Base-by-base conservation (phyloP, 1,284 basidiomycete genomes). In the Stygiomarasmius scandens region DNA sequence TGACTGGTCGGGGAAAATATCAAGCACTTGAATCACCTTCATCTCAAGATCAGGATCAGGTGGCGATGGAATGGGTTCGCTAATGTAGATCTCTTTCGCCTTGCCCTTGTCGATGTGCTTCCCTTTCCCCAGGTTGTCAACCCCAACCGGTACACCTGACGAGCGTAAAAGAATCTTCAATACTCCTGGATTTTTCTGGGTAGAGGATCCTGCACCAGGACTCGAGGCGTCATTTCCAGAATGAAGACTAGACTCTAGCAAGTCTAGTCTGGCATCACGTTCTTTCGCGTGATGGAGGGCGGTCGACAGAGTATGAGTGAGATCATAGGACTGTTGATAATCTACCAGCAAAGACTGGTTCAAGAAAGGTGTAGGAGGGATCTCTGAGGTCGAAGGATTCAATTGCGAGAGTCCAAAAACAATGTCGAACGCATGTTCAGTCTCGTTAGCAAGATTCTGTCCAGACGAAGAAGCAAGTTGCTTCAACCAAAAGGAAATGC, bases 291-390 rank as follows among this genome's bases (percentile, higher is more conserved):
- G 70, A 19, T 66, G 71, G 9, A 88, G 69, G 11, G 78, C 76
- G 3, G 73, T 71, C 9, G 74, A 64, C 12, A 92, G 75, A 1
- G 77, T 78, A 27, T 66, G 70, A 9, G 79, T 77, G 11, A 91
- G 71, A 46, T 82, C 76, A 68, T 90, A 88, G 1, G 84, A 75
- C 44, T 85, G 77, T 57, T 90, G 85, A 68, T 90, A 90, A 65
- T 92, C 90, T 10, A 78, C 78, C 14, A 92, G 68, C 23, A 92
- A 76, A 12, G 87, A 68, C 16, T 80, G 81, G 64, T 89, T 81
- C 53, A 89, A 77, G 70, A 88, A 92, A 1, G 89, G 83, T 8
- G 76, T 83, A 3, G 67, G 67, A 12, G 67, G 63, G 12, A 61
- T 58, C 38, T 58, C 59, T n/a, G 60, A 61, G 1, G 67, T 71